phyloP scores from a whole-genome alignment of 202 grass and related monocot genomes.

The Setaria italica region DNA sequence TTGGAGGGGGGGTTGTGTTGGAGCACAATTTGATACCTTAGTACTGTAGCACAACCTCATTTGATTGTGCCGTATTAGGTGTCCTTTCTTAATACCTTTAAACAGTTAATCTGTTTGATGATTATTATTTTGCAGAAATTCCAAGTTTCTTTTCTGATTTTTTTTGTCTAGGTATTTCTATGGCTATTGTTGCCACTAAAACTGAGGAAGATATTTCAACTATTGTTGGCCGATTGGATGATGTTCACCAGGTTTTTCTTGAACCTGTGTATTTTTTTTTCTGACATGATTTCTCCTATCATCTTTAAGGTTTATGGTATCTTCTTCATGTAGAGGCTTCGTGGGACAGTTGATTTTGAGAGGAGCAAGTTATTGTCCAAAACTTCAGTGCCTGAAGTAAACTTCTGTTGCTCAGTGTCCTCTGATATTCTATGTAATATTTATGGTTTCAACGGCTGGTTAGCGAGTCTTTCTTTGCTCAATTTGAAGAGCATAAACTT shows the following conservation, averaged over 20 bases:
- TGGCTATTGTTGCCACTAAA: conserved; percentile 56
- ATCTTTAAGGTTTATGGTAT: conserved; percentile 44
- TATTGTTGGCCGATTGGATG: conserved; percentile 56
- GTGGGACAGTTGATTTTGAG: conserved; percentile 63
- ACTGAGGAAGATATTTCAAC: conserved; percentile 58
- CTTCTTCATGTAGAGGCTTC: conserved; percentile 68
- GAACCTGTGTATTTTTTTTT: conserved; percentile 31
- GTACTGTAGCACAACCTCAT: not conserved
- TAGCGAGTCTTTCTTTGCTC: conserved; percentile 74
- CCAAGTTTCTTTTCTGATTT: conserved; percentile 19
- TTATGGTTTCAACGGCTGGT: conserved; percentile 65
- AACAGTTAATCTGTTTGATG: not conserved
- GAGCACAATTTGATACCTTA: not conserved
- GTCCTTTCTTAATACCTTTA: conserved; percentile 14
- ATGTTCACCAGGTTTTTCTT: conserved; percentile 76
- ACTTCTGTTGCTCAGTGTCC: conserved; percentile 70
- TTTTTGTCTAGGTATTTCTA: conserved; percentile 57
- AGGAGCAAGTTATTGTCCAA: conserved; percentile 56
- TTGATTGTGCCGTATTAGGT: conserved; percentile 8
- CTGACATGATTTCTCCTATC: not conserved
- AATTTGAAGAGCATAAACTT: conserved; percentile 86
- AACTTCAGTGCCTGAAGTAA: conserved; percentile 41
- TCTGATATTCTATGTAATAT: conserved; percentile 54
- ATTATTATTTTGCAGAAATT: not conserved
- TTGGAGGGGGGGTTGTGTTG: not conserved